Evolutionary conservation across 495 filamentous ascomycete species (phyloP).

Genomic region (Beverwykella pulmonaria): DNA sequence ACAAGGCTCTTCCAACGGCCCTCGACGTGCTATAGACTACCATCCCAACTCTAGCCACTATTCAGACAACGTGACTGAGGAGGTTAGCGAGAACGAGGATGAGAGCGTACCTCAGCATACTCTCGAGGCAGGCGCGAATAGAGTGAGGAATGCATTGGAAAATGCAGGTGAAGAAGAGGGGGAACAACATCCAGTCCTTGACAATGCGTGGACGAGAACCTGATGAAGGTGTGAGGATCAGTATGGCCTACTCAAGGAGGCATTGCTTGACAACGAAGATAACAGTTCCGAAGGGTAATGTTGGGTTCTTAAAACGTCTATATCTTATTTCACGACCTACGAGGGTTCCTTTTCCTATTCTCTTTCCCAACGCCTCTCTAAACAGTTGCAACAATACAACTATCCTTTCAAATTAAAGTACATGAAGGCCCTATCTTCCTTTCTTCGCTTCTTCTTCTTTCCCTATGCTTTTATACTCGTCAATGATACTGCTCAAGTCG

Average conservation of each 20-base stretch:
- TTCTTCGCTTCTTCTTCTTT: not conserved
- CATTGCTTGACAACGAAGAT: too few species aligned
- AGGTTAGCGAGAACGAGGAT: constrained; percentile 12
- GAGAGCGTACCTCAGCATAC: constrained; percentile 4
- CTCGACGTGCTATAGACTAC: constrained; percentile 30
- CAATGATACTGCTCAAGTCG: constrained; percentile 38
- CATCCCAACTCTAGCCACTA: constrained; percentile 15
- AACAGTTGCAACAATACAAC: too few species aligned
- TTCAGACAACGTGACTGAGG: constrained; percentile 11
- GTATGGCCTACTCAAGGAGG: too few species aligned
- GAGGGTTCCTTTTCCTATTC: too few species aligned
- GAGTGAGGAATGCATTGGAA: not conserved
- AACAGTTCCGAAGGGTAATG: too few species aligned
- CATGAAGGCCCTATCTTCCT: not conserved
- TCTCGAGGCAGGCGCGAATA: constrained; percentile 7
- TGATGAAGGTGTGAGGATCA: not conserved
- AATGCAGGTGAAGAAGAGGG: not conserved
- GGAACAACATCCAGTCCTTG: not conserved
- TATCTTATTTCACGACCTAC: too few species aligned
- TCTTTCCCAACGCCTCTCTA: too few species aligned
- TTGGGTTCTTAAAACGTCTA: too few species aligned
- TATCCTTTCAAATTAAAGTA: too few species aligned
- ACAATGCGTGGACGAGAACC: constrained; percentile 26
- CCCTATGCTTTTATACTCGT: constrained; percentile 42
- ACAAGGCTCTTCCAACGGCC: constrained; percentile 2